phyloP scores from a whole-genome alignment of 352 stramenopile genomes.

The Pythium sp. region DNA sequence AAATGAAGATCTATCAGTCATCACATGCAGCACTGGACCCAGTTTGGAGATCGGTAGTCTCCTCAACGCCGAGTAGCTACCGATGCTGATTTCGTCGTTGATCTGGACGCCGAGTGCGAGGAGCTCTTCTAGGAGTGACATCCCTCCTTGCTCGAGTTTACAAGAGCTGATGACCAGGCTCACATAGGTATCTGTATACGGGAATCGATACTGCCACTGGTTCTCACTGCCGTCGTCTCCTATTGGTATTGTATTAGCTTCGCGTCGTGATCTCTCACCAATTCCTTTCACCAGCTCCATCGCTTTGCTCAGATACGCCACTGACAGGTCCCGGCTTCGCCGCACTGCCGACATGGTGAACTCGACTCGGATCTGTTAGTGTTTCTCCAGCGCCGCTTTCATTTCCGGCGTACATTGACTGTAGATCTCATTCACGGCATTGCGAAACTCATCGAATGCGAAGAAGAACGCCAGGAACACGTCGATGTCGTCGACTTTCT shows the following conservation, averaged over 20 bases:
- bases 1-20: neutral
- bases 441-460: conserved; percentile 1
- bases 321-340: neutral
- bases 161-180: neutral
- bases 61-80: neutral
- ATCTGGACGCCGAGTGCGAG: neutral
- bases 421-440: neutral
- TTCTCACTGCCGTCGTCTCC: neutral
- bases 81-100: neutral
- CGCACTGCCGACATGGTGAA: neutral
- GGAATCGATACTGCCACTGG: neutral
- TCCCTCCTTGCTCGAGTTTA: neutral
- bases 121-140: neutral
- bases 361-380: neutral
- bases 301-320: neutral
- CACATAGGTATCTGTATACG: neutral
- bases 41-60: neutral
- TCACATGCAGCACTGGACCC: neutral
- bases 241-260: neutral
- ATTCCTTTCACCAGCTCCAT: neutral
- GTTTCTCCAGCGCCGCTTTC: neutral
- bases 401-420: neutral
- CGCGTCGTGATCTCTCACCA: neutral
- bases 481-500: neutral
- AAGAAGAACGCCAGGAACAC: conserved; percentile 1